Evolutionary conservation across 73 alveolate genomes (phyloP).

Genomic region (Diophrys appendiculata): DNA sequence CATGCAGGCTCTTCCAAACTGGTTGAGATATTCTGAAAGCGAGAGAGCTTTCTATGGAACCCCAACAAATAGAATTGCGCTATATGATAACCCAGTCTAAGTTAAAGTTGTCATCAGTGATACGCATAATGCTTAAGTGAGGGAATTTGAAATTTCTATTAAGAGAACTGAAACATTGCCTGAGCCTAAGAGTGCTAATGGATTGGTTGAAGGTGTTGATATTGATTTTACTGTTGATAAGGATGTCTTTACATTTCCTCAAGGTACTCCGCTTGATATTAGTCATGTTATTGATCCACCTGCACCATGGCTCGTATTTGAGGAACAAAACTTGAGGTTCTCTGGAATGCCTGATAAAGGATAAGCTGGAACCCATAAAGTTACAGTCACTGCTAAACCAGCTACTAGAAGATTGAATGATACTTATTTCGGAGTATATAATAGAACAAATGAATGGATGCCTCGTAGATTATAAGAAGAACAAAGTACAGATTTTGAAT

Average conservation of each 20-base stretch:
- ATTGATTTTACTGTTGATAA: neutral
- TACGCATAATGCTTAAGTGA: neutral
- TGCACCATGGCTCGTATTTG: neutral
- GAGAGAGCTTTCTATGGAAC: neutral
- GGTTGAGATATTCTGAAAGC: neutral
- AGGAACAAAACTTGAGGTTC: neutral
- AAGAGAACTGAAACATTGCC: neutral
- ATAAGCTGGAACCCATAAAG: neutral
- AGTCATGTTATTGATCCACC: neutral
- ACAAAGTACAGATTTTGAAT: neutral
- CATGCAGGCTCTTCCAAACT: neutral
- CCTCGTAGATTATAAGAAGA: neutral
- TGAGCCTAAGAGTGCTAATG: neutral
- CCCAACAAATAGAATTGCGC: neutral
- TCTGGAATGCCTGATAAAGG: neutral
- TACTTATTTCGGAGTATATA: neutral
- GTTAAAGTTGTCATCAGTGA: neutral
- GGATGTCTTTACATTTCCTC: neutral
- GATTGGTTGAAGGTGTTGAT: neutral
- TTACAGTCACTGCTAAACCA: neutral
- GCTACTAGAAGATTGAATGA: neutral
- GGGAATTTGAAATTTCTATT: neutral
- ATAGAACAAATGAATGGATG: too few species aligned
- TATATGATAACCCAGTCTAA: neutral
- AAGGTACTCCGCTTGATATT: neutral